phyloP scores from a whole-genome alignment of 2,329 filamentous ascomycete genomes.

The Stagonosporopsis vannaccii region DNA sequence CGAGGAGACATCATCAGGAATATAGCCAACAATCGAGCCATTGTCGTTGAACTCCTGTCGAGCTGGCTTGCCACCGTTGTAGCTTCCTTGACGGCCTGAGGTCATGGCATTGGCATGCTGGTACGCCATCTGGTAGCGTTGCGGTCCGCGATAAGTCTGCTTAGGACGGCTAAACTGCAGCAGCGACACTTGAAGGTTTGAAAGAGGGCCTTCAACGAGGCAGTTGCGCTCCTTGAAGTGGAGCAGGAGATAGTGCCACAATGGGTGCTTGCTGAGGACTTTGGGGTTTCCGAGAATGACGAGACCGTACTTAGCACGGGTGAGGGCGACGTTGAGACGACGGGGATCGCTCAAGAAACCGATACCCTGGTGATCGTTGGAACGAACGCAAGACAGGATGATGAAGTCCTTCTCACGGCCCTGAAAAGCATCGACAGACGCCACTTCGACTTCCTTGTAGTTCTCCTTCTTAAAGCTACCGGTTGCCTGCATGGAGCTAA shows the following conservation, averaged over 20 bases:
- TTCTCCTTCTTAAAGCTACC: slow-evolving; percentile 98
- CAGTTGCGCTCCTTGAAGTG: slow-evolving; percentile 98
- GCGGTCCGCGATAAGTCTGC: slow-evolving; percentile 87
- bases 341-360: slow-evolving; percentile 98
- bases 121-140: slow-evolving; percentile 84
- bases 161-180: slow-evolving; percentile 95
- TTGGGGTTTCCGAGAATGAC: slow-evolving; percentile 98
- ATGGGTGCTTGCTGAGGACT: slow-evolving; percentile 93
- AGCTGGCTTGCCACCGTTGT: slow-evolving; percentile 58
- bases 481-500: slow-evolving; percentile 98
- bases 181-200: slow-evolving; percentile 93
- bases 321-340: slow-evolving; percentile 95
- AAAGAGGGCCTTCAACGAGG: slow-evolving; percentile 92
- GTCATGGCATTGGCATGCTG: slow-evolving; percentile 69
- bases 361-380: slow-evolving; percentile 98
- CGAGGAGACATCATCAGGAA: slow-evolving; percentile 95
- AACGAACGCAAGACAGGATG: slow-evolving; percentile 94
- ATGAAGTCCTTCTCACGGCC: slow-evolving; percentile 99
- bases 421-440: slow-evolving; percentile 98
- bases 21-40: slow-evolving; percentile 91
- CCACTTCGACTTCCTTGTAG: slow-evolving; percentile 98
- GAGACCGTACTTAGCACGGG: slow-evolving; percentile 93
- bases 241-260: slow-evolving; percentile 93
- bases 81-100: slow-evolving; percentile 51
- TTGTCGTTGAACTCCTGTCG: slow-evolving; percentile 70